Evolutionary conservation across 306 rosid species (phyloP), one percentile per base, ranked within the genome.

Genomic region (Quercus parvula): DNA sequence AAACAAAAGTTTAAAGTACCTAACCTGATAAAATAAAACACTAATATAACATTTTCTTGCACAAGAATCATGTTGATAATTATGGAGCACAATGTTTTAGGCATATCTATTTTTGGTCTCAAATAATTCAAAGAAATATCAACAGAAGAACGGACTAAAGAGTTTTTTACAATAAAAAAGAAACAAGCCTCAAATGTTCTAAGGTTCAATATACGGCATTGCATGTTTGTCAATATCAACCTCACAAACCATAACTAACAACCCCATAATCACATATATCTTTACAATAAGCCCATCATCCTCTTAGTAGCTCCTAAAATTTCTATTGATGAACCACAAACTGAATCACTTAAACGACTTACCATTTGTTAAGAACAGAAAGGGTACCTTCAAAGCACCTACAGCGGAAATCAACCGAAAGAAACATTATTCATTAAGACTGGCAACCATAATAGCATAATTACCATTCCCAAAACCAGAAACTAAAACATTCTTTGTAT

Each of bases 361-460:
- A 83, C 86, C 83, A 22, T 83, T 83, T 6, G 86, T 79, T 77
- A 83, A 83, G 75, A 83, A 83, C 70, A 83, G 70, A 70, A 59
- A 83, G 4, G 86, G 83, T 11, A 78, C 64, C 71, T 78, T 83
- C 77, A 83, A 75, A 70, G 61, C 19, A 59, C 83, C 86, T 83
- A 30, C 70, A 70, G 52, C 4, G 4, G 51, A 68, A 35, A 68
- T 19, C 6, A 68, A 24, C 28, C 17, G 2, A 68, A 68, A 68
- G 70, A 5, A 49, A 1, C n/a, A 28, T 27, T 27, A 63, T 27
- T 27, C 41, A 63, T 28, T 63, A 5, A 27, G 38, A 63, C 70
- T 5, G 10, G 17, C 35, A 27, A 18, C 70, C 70, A 28, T 28
- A 13, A 63, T 28, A 15, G 44, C 9, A 15, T 63, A 63, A 7